Base-by-base conservation (phyloP, 2,329 filamentous ascomycete species). In the Paradendryphiella salina region DNA sequence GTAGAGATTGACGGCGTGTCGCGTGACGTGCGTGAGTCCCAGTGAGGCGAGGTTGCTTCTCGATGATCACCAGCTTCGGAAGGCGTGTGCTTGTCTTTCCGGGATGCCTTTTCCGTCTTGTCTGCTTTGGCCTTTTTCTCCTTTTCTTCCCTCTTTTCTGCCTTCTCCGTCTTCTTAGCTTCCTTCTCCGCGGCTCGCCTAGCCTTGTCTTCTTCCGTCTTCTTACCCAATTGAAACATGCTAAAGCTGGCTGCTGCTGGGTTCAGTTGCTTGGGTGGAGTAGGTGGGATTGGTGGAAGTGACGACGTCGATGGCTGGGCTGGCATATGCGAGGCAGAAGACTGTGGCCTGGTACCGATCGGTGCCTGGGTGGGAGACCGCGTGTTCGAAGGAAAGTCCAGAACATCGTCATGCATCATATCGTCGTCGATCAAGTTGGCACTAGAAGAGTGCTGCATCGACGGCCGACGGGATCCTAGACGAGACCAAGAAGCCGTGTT, bases 211-310 rank as follows among this genome's bases (percentile, higher is more conserved):
- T 71, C 69, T 9, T 69, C 65, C 13, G 63, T 68, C 52, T 71
- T 67, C 39, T 67, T 67, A 3, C 65, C 61, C 1, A 65, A 37
- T 13, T 50, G 45, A 21, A 64, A 61, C 49, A 63, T 60, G 57
- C 88, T 93, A 70, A 97, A 97, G 0, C 88, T 89, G 7, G 92
- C 92, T 0, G 93, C 94, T 5, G 89, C 84, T 6, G 94, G 94
- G 64, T 99, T 97, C 21, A 97, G 80, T 61, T 82, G 62, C 9
- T 68, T 73, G 0, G 71, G 71, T 80, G 38, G 84, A 64, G 73
- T 85, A 77, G 33, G 78, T 66, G 44, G 75, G 60, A 64, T 44
- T 3, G 46, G 53, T 17, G 74, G 54, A 31, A 60, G 33, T 4
- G 52, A 50, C 13, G 51, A 43, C 67, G 42, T 38, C 9, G 47